These are phyloP conservation scores for Herpetospermum pedunculosum DNA, from an alignment of 306 rosid genomes.

Conservation along the genomic window DNA sequence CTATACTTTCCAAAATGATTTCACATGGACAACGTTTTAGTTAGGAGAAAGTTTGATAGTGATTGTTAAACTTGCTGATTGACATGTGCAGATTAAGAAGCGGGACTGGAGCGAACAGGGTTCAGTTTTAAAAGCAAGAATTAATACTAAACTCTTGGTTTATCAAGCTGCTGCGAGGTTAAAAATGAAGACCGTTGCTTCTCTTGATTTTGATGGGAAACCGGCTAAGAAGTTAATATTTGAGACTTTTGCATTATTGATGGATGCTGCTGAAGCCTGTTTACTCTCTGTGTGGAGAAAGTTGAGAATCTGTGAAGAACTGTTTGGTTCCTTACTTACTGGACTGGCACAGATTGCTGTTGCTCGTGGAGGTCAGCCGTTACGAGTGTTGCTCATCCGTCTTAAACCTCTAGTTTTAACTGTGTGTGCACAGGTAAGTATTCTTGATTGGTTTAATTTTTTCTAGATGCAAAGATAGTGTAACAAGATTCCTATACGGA, in stretches of 20 bases:
- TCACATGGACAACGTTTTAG: not conserved
- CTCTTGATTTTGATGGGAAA: constrained; percentile 66
- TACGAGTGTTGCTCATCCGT: constrained; percentile 90
- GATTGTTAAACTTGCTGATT: constrained; percentile 6
- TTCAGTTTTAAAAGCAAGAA: constrained; percentile 62
- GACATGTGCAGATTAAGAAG: constrained; percentile 73
- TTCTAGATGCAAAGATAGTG: not conserved
- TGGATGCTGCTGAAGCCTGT: constrained; percentile 95
- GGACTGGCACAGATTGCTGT: constrained; percentile 78
- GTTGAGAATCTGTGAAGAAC: constrained; percentile 81
- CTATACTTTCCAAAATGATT: not conserved
- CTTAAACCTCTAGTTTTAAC: constrained; percentile 80
- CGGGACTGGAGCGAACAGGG: constrained; percentile 96
- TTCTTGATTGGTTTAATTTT: constrained; percentile 12
- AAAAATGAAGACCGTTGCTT: constrained; percentile 51
- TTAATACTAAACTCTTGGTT: constrained; percentile 67
- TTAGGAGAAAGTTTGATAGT: not conserved
- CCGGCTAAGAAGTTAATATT: constrained; percentile 73
- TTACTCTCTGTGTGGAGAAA: constrained; percentile 88
- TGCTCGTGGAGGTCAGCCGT: constrained; percentile 81
- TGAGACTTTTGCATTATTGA: constrained; percentile 79
- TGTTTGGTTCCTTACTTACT: constrained; percentile 61
- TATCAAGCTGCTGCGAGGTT: constrained; percentile 65
- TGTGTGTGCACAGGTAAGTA: constrained; percentile 76
- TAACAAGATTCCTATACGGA: not conserved